Base-by-base conservation (phyloP, 2,329 filamentous ascomycete species). In the Rhynchosporium agropyri region DNA sequence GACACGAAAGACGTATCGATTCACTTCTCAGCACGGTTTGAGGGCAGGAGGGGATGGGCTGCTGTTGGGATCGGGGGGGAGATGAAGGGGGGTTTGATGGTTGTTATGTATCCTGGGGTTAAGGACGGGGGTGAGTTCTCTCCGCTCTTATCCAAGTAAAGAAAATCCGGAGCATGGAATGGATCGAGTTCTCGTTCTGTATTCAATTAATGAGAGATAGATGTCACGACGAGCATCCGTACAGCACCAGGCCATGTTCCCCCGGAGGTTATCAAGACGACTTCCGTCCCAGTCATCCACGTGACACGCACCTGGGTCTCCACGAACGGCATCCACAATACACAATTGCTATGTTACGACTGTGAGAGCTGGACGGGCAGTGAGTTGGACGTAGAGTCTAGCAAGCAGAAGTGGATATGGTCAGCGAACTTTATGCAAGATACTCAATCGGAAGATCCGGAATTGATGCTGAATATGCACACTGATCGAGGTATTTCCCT, bases 401-500 rank as follows among this genome's bases (percentile, higher is more conserved):
- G 13, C 3, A 60, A 51, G 4, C 64, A 66, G 49, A 42, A 49
- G 2, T 66, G 64, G 64, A 62, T 66, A 9, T 66, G 64, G 64
- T 60, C 59, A 3, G 50, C 56, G 31, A 62, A 63, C 53, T 51
- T 36, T 26, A 43, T 59, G 12, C 62, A 66, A 33, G 33, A 50
- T 15, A 58, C 60, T 1, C 28, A 48, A 42, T 57, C 43, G 13
- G 60, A 57, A 55, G 57, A 63, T 45, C 40, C 33, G 15, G 45
- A 62, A 2, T 12, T 66, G 20, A 28, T 20, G 29, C 33, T 66
- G n/a, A 51, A 36, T n/a, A 58, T 45, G 20, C 64, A 66, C 59
- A 53, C 26, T 31, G 13, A 50, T 28, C 48, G 54, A 62, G 15
- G 33, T 49, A 46, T 4, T 13, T 42, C n/a, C 40, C 55, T 4